Percentiles rank a stretch among this genome's conserved stretches.
phyloP scores from a whole-genome alignment of 106 monocot genomes.

The Allium sativum region DNA sequence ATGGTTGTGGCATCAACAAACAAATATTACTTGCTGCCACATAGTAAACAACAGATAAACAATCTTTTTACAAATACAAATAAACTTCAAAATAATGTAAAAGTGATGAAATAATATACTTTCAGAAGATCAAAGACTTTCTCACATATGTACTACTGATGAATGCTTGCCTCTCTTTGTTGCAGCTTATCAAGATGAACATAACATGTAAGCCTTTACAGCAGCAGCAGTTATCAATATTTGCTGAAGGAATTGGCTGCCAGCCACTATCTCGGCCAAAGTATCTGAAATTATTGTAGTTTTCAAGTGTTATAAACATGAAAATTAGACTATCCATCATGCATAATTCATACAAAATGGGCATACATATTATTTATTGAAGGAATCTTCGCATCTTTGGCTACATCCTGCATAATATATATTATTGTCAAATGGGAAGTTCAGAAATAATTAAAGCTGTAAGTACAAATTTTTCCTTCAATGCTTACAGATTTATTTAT shows the following conservation, averaged over 20 bases:
- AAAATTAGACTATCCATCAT: no score
- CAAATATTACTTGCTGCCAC: not conserved
- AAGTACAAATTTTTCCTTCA: not conserved
- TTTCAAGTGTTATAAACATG: no score
- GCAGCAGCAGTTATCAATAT: conserved; percentile 67
- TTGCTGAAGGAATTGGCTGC: conserved; percentile 78
- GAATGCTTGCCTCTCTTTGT: conserved; percentile 87
- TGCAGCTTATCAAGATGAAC: conserved; percentile 98
- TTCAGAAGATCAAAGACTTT: conserved; percentile 99
- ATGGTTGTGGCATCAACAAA: not conserved
- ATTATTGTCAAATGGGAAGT: not conserved
- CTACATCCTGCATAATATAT: conserved; percentile 27
- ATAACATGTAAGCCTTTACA: conserved; percentile 82
- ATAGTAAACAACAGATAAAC: no score
- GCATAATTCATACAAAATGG: not conserved
- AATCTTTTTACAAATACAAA: no score
- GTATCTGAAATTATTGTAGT: conserved; percentile 38
- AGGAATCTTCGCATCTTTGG: conserved; percentile 20
- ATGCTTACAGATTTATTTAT: conserved; percentile 14
- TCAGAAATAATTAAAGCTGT: not conserved
- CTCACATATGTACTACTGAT: conserved; percentile 91
- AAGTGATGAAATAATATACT: conserved; percentile 25
- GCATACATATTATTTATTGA: conserved; percentile 78
- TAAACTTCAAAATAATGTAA: not conserved
- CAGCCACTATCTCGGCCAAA: conserved; percentile 89